Evolutionary conservation across 2,329 filamentous ascomycete species (phyloP), one percentile per base, ranked within the genome.

Genomic region (Pseudogymnoascus verrucosus): DNA sequence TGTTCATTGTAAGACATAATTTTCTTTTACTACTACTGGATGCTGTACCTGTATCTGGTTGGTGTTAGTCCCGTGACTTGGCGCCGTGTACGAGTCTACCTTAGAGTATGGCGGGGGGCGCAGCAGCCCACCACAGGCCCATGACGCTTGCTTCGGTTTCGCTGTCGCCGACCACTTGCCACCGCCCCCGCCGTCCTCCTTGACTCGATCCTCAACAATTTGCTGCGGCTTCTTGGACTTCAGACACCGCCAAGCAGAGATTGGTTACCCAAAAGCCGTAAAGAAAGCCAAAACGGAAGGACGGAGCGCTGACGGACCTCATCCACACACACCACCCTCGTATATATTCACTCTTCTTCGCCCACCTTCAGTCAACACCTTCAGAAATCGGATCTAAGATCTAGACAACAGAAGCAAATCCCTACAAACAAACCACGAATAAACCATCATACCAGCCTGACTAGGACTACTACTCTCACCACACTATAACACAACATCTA

Each of bases 151-250:
- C n/a, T 57, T 34, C 51, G 51, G 51, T 57, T 57, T 57, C 51
- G 51, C 28, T 57, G 51, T 57, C 51, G 51, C 51, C 51, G 51
- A 57, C 51, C 28, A 57, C 47, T 57, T 57, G 61, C 57, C 67
- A 37, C 71, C 71, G 12, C 65, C 67, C 37, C 66, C 67, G n/a
- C 64, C 69, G 23, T 69, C 69, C 39, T 73, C 67, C 39, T 36
- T 69, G 51, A 70, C 71, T 16, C 70, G 40, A 34, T 51, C 14
- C 47, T 19, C 40, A 62, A 62, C 61, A 57, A 57, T 57, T 57
- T 57, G 51, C 51, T 57, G 51, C 51, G 51, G 51, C 51, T 57
- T 14, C 51, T 57, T 19, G 28, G 51, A 57, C 28, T 34, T 21
- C 51, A 57, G 51, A 57, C 51, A 34, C 51, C 28, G 51, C 51